A percentile compares a stretch with the other conserved stretches of the same genome.
These are phyloP conservation scores for Irpex lacteus DNA, from an alignment of 1,284 basidiomycete species.

Conservation along the genomic window DNA sequence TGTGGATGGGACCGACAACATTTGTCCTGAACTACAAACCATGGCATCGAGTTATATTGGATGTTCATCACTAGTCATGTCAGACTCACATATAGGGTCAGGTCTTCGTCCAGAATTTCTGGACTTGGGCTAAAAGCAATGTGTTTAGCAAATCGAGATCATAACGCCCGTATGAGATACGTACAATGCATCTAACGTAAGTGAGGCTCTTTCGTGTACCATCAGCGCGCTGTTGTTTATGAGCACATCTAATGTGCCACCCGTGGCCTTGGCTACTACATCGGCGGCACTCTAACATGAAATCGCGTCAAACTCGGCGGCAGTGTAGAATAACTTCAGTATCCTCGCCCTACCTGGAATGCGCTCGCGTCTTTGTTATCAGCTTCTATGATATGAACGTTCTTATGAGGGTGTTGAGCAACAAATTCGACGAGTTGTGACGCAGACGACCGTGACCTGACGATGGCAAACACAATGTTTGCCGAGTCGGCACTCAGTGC, in stretches of 20 bases:
- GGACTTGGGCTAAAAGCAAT: background rate
- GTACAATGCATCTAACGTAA: constrained; percentile 5
- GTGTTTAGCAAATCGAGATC: background rate
- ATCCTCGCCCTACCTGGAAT: too few species aligned
- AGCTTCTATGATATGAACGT: constrained; percentile 25
- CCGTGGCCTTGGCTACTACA: constrained; percentile 21
- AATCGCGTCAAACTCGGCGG: too few species aligned
- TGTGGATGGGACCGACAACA: constrained; percentile 34
- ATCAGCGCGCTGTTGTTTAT: constrained; percentile 27
- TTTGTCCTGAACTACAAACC: constrained; percentile 31
- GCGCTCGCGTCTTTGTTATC: constrained; percentile 11
- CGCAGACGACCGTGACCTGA: constrained; percentile 20
- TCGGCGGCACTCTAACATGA: constrained; percentile 10
- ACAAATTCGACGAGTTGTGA: constrained; percentile 17
- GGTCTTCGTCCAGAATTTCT: constrained; percentile 23
- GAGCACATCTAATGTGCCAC: constrained; percentile 27
- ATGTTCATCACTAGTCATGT: background rate
- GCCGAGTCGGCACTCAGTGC: constrained; percentile 23
- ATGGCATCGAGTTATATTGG: background rate
- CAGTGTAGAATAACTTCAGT: too few species aligned
- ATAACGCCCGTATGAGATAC: background rate
- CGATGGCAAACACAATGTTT: constrained; percentile 28
- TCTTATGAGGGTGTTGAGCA: constrained; percentile 16
- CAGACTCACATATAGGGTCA: constrained; percentile 16
- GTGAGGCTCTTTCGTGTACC: background rate